Conservation (phyloP, 73 alveolate species). For the Paramecium biaurelia region DNA sequence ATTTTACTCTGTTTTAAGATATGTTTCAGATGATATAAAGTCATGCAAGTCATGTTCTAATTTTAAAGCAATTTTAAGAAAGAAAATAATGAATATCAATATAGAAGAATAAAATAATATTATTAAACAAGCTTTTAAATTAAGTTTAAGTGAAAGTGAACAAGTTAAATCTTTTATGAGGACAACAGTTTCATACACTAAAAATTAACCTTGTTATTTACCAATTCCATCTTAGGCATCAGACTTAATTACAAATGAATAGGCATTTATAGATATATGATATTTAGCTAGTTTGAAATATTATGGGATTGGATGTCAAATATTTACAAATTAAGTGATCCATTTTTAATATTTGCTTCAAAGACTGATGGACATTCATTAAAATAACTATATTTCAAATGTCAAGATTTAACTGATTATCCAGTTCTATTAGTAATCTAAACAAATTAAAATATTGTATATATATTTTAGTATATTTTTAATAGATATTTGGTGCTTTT, state of each 20-base stretch:
- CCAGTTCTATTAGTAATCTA: neutral
- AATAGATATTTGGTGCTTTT: slow-evolving; percentile 41
- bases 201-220: slow-evolving; percentile 41
- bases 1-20: slow-evolving; percentile 43
- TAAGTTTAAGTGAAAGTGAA: slow-evolving; percentile 22
- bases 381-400: slow-evolving; percentile 36
- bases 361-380: slow-evolving; percentile 58
- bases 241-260: slow-evolving; percentile 36
- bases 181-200: neutral
- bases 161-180: neutral
- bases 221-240: slow-evolving; percentile 55
- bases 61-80: neutral
- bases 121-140: slow-evolving; percentile 48
- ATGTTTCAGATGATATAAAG: slow-evolving; percentile 10
- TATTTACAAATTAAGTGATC: slow-evolving; percentile 41
- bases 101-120: neutral
- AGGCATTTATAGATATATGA: slow-evolving; percentile 39
- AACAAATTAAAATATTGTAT: slow-evolving; percentile 14
- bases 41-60: neutral
- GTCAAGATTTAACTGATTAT: neutral
- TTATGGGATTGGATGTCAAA: slow-evolving; percentile 64
- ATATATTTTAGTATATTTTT: neutral
- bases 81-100: neutral
- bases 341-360: slow-evolving; percentile 32
- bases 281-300: slow-evolving; percentile 57